Conservation (phyloP, 306 rosid species). For the Boehmeria nivea region DNA sequence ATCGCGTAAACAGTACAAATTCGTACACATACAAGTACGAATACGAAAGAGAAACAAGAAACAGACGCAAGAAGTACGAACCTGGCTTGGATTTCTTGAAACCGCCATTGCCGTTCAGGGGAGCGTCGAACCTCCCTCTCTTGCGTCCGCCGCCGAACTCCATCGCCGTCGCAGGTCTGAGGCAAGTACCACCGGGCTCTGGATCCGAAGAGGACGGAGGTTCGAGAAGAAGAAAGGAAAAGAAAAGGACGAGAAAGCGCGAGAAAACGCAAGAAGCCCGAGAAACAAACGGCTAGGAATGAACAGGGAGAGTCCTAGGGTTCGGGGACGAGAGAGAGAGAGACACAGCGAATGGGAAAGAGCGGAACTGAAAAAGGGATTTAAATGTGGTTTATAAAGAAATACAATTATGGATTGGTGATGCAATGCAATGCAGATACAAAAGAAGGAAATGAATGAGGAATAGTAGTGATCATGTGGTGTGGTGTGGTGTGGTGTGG, state of each 20-base stretch:
- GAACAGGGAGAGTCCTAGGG: constrained; percentile 21
- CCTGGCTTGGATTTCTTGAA: constrained; percentile 63
- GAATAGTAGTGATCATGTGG: background rate
- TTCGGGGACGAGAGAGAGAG: constrained; percentile 5
- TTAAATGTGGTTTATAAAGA: constrained; percentile 18
- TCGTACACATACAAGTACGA: background rate
- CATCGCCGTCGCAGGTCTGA: constrained; percentile 23
- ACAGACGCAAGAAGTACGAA: constrained; percentile 17
- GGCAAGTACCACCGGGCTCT: too few relatives aligned
- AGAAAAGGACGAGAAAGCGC: background rate
- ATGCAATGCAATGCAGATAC: constrained; percentile 10
- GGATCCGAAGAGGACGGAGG: background rate
- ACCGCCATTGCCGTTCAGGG: constrained; percentile 71
- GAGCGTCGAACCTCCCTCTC: constrained; percentile 53
- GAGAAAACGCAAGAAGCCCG: background rate
- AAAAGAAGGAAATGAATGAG: too few relatives aligned
- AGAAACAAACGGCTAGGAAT: constrained; percentile 1
- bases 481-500: background rate
- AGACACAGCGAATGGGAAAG: background rate
- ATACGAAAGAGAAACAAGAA: background rate
- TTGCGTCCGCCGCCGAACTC: constrained; percentile 54
- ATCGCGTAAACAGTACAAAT: background rate
- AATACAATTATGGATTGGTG: background rate
- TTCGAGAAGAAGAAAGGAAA: background rate
- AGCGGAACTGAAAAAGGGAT: constrained; percentile 29